Base-by-base conservation (phyloP, 495 filamentous ascomycete species). In the Mycothermus thermophilus region DNA sequence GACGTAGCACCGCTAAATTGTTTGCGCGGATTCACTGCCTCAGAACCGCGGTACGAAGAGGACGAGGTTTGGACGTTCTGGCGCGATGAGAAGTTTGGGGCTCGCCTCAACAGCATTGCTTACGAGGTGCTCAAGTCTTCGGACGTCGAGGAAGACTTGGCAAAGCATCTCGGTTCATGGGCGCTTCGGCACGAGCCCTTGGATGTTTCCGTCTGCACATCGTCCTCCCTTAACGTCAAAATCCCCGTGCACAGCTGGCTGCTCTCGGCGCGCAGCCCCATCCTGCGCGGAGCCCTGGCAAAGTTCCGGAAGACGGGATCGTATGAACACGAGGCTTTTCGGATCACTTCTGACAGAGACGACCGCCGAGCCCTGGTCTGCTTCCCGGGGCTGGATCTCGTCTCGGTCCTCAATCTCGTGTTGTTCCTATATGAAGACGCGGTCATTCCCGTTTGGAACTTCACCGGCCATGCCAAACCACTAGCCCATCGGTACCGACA, bases 171-270 rank as follows among this genome's bases (percentile, higher is more conserved):
- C 7, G 32, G 34, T 7, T 42, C 46, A 18, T 58, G 57, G 58
- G 30, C 40, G 11, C 55, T 46, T 27, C 24, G 41, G 12, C 38
- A 64, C 23, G 52, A 59, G 6, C 41, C 54, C 8, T 57, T 69
- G 27, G 67, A 71, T 33, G 48, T 60, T 14, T 46, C 51, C 8
- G 34, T 80, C 13, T 57, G 59, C 30, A 77, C 70, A 1, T 77
- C 71, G 17, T 64, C 69, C 0, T 50, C 62, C 13, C 81, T 80
- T 8, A 70, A 79, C 8, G 50, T 82, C 20, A 52, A 55, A 25
- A 75, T 97, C 21, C 86, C 90, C 12, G 64, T 81, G n/a, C 88
- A 95, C 52, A 72, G 75, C 31, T 90, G 84, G 53, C 62, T 95
- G 27, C 51, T 95, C 6, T 62, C 72, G 11, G 79, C 74, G 1